phyloP scores from a whole-genome alignment of 768 basidiomycete genomes.

The Mrakia frigida region DNA sequence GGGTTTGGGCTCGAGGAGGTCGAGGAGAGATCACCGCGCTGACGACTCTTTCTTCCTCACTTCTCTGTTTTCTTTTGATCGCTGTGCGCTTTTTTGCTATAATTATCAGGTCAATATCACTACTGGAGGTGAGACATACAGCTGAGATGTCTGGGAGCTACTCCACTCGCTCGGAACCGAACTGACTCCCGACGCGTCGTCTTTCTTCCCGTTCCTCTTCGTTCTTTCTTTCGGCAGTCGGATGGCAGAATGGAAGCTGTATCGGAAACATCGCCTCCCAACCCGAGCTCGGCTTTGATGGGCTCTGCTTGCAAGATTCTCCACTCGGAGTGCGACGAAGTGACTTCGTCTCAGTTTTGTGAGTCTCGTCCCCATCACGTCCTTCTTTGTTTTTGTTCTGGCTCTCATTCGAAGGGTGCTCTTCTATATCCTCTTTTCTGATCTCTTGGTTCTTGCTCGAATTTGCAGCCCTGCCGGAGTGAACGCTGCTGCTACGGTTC shows the following conservation, averaged over 20 bases:
- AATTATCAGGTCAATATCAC: slow-evolving; percentile 51
- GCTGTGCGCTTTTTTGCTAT: too few relatives aligned
- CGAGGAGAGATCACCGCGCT: neutral
- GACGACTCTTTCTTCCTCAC: neutral
- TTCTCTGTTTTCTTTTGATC: neutral
- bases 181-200: neutral
- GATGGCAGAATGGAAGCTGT: slow-evolving; percentile 40
- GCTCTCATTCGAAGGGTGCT: neutral
- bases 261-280: slow-evolving; percentile 54
- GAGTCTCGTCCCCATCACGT: neutral
- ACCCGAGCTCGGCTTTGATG: slow-evolving; percentile 50
- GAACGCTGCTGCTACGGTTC: slow-evolving; percentile 64
- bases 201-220: neutral
- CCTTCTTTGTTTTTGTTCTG: neutral
- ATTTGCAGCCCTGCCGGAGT: slow-evolving; percentile 63
- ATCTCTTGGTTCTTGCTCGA: neutral
- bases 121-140: slow-evolving; percentile 54
- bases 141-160: too few relatives aligned
- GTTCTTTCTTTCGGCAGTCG: slow-evolving; percentile 30
- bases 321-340: slow-evolving; percentile 37
- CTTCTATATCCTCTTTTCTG: too few relatives aligned
- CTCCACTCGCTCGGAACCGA: neutral
- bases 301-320: slow-evolving; percentile 54
- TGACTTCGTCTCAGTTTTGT: slow-evolving; percentile 7
- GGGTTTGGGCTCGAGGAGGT: neutral